A percentile compares a stretch with the other conserved stretches of the same genome.
phyloP scores from a whole-genome alignment of 192 early-diverging fungal species.

The Entophlyctis luteolus region DNA sequence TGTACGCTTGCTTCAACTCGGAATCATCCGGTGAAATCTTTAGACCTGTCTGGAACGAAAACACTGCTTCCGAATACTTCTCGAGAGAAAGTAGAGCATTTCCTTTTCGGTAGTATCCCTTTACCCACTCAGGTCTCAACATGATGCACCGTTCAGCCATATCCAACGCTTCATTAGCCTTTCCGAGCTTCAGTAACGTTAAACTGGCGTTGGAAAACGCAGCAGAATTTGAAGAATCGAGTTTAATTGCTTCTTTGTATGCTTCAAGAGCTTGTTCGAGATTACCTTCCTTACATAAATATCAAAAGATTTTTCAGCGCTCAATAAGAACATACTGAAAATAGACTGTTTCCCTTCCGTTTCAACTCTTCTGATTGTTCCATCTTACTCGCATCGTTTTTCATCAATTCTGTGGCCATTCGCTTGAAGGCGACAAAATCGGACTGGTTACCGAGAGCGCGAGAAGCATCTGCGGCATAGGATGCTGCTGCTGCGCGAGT shows the following conservation, averaged over 20 bases:
- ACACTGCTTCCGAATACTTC: constrained; percentile 8
- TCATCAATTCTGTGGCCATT: constrained; percentile 29
- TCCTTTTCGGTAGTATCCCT: constrained; percentile 33
- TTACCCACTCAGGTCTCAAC: constrained; percentile 23
- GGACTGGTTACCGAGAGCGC: constrained; percentile 8
- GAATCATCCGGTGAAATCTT: constrained; percentile 22
- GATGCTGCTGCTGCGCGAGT: constrained; percentile 30
- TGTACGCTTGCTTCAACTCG: constrained; percentile 28
- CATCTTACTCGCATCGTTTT: constrained; percentile 5
- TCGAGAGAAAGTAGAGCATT: neutral
- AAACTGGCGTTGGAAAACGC: constrained; percentile 26
- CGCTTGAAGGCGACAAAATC: constrained; percentile 24
- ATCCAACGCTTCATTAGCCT: neutral
- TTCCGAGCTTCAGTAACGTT: constrained; percentile 12
- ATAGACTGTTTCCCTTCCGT: constrained; percentile 30
- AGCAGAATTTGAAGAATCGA: constrained; percentile 18
- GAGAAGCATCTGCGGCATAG: constrained; percentile 12
- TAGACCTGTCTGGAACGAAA: constrained; percentile 23
- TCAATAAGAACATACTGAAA: constrained; percentile 1
- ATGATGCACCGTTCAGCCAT: constrained; percentile 23
- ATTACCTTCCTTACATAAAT: constrained; percentile 13
- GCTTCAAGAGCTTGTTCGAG: constrained; percentile 9
- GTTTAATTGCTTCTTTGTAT: constrained; percentile 18
- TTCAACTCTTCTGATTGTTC: constrained; percentile 19
- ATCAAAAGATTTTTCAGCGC: neutral